These are phyloP conservation scores for Chaetomium sp. DNA, from an alignment of 2,329 filamentous ascomycete genomes.

Conservation along the genomic window DNA sequence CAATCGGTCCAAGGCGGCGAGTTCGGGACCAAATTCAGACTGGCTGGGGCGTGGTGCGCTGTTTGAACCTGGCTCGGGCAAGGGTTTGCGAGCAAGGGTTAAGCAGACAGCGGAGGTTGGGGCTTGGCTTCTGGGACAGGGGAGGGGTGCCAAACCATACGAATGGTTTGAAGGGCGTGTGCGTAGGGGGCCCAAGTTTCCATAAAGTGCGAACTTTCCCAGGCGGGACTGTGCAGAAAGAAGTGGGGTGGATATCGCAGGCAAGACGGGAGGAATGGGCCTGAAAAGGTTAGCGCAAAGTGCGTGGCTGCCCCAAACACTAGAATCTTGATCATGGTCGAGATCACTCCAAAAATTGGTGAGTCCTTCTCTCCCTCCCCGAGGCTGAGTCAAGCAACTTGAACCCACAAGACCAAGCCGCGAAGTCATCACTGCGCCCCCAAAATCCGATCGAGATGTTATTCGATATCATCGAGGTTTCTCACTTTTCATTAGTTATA, in stretches of 20 bases:
- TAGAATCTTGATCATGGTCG: too few relatives aligned
- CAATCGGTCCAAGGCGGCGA: background rate
- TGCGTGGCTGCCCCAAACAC: background rate
- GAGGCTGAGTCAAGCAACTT: too few relatives aligned
- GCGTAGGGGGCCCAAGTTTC: background rate
- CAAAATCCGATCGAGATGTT: too few relatives aligned
- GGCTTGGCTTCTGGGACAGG: slow-evolving; percentile 1
- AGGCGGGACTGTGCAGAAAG: background rate
- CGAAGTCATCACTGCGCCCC: too few relatives aligned
- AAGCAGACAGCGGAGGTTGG: slow-evolving; percentile 7
- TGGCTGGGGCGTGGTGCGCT: slow-evolving; percentile 5
- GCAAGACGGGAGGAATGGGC: background rate
- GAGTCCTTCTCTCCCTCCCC: too few relatives aligned
- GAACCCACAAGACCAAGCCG: too few relatives aligned
- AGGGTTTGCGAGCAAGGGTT: slow-evolving; percentile 13
- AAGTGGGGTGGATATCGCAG: slow-evolving; percentile 8
- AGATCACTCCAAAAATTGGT: too few relatives aligned
- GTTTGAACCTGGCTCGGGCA: slow-evolving; percentile 14
- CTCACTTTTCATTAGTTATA: too few relatives aligned
- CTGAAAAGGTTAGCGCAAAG: slow-evolving; percentile 2
- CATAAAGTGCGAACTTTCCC: background rate
- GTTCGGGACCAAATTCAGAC: slow-evolving; percentile 16
- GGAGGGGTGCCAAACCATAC: background rate
- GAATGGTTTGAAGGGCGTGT: background rate
- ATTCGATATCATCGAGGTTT: too few relatives aligned